Conservation (phyloP, 345 rosid genomes). For the Cardamine chenopodiifolia region DNA sequence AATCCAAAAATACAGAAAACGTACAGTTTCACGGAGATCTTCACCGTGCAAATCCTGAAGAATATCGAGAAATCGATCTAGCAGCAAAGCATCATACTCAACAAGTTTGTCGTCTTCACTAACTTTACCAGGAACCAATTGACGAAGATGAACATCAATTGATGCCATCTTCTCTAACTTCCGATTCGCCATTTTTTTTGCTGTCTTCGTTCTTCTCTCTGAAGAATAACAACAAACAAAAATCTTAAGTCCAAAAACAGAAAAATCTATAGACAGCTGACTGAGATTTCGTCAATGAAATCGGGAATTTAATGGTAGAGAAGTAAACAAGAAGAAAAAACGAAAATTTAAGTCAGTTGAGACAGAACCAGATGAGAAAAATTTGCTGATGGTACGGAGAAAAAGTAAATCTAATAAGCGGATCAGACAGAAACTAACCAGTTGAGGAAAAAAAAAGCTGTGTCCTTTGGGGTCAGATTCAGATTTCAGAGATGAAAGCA, state of each 20-base stretch:
- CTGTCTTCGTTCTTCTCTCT: conserved; percentile 25
- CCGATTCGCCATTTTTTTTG: conserved; percentile 51
- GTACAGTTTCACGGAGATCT: conserved; percentile 89
- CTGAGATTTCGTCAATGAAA: conserved; percentile 23
- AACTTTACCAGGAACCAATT: conserved; percentile 74
- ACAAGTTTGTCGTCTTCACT: conserved; percentile 94
- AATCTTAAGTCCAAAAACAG: neutral
- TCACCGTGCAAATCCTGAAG: conserved; percentile 98
- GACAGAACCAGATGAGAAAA: conserved; percentile 21
- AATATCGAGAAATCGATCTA: conserved; percentile 94
- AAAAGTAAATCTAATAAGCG: conserved; percentile 15
- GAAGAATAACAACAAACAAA: neutral
- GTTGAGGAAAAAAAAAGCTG: neutral
- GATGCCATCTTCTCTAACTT: conserved; percentile 91
- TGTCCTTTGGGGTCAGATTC: conserved; percentile 30
- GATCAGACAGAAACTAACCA: conserved; percentile 22
- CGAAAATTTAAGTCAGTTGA: conserved; percentile 13
- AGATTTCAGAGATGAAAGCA: conserved; percentile 23
- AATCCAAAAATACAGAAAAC: neutral
- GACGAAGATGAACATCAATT: conserved; percentile 91
- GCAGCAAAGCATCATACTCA: conserved; percentile 91
- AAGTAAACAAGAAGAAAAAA: neutral
- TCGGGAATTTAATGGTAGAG: neutral
- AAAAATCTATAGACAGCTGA: conserved; percentile 26
- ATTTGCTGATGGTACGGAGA: conserved; percentile 8